Evolutionary conservation across 2,329 filamentous ascomycete genomes (phyloP).

Genomic region (Penicillium capsulatum): DNA sequence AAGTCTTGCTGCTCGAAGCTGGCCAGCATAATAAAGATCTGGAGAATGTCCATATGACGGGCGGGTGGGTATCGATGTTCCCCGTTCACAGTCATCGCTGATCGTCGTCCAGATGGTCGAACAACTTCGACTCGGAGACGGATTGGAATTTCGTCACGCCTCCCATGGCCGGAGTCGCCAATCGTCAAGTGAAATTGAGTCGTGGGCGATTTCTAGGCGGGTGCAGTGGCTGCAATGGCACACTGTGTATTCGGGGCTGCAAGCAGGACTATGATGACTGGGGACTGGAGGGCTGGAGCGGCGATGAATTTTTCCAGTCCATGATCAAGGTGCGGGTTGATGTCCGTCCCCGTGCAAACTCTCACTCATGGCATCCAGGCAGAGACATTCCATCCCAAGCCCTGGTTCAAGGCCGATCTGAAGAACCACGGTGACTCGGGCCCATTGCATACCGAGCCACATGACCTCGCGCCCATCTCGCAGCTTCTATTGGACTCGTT

Average conservation of each 20-base stretch:
- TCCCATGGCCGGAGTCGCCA: constrained; percentile 39
- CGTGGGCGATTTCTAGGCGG: constrained; percentile 44
- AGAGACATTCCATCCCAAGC: constrained; percentile 56
- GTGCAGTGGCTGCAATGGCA: constrained; percentile 44
- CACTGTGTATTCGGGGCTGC: constrained; percentile 41
- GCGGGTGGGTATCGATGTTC: constrained; percentile 36
- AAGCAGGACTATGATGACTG: constrained; percentile 54
- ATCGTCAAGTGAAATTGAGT: constrained; percentile 42
- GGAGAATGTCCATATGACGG: constrained; percentile 46
- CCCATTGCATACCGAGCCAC: constrained; percentile 54
- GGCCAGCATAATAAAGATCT: constrained; percentile 45
- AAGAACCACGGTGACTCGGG: constrained; percentile 51
- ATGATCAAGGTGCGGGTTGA: constrained; percentile 49
- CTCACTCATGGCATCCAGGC: constrained; percentile 37
- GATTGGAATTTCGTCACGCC: constrained; percentile 46
- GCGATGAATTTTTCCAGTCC: constrained; percentile 54
- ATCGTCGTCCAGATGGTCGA: constrained; percentile 42
- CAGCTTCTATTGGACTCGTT: constrained; percentile 54
- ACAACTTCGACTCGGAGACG: constrained; percentile 42
- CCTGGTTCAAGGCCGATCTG: constrained; percentile 52
- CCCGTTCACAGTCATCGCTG: too few relatives aligned
- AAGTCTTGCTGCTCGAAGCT: constrained; percentile 47
- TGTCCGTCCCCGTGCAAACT: not conserved
- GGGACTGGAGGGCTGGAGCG: constrained; percentile 52
- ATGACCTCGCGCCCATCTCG: constrained; percentile 58